Percentiles rank a stretch among this genome's conserved stretches.
Evolutionary conservation across 176 grass and related monocot genomes (phyloP).

Genomic region (Aegilops sharonensis): DNA sequence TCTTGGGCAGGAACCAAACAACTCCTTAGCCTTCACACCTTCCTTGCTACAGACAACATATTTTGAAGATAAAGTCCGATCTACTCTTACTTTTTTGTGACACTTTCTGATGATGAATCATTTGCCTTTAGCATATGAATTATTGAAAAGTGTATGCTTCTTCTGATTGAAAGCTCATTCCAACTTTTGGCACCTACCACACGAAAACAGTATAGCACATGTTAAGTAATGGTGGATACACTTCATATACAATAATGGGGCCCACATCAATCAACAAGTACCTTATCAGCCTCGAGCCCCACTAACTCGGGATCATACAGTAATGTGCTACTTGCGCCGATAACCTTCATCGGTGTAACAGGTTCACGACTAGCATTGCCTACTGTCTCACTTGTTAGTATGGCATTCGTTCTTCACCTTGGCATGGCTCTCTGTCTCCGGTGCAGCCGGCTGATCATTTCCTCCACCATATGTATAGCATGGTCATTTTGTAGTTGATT

Average conservation of each 20-base stretch:
- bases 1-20: no score
- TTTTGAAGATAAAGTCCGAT: neutral
- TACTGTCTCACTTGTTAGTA: no score
- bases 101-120: neutral
- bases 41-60: neutral
- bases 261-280: neutral
- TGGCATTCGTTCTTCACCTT: no score
- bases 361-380: neutral
- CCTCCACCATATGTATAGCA: no score
- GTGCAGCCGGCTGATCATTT: no score
- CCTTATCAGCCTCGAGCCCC: neutral
- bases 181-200: neutral
- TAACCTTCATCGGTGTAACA: neutral
- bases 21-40: neutral
- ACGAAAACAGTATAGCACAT: neutral
- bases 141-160: neutral
- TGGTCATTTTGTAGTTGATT: no score
- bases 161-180: neutral
- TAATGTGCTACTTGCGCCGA: neutral
- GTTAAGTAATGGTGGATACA: neutral
- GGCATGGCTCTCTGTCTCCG: no score
- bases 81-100: neutral
- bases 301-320: neutral
- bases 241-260: neutral
- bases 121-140: neutral